These are phyloP conservation scores for Aspergillus puulaauensis DNA, from an alignment of 2,329 filamentous ascomycete genomes.

Conservation along the genomic window DNA sequence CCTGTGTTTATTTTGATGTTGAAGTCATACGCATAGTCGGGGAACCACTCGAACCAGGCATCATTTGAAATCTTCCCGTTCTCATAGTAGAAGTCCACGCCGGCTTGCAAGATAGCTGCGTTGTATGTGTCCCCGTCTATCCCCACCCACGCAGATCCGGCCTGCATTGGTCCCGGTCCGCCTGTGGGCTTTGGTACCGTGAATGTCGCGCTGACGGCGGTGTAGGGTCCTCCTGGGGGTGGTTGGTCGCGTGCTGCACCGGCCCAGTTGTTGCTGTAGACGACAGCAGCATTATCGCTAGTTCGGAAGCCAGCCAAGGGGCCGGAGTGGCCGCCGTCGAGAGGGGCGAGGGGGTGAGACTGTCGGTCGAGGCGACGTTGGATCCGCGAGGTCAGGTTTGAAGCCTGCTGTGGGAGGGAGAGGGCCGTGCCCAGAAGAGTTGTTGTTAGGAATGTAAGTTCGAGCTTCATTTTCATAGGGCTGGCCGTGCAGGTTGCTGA, in stretches of 20 bases:
- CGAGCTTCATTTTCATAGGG: conserved; percentile 30
- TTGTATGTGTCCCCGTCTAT: conserved; percentile 61
- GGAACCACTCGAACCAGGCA: conserved; percentile 64
- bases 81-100: conserved; percentile 56
- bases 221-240: conserved; percentile 49
- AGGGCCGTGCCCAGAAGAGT: conserved; percentile 26
- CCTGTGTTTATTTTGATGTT: conserved; percentile 46
- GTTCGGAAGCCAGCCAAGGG: conserved; percentile 10
- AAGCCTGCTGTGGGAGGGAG: conserved; percentile 22
- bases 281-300: conserved; percentile 35
- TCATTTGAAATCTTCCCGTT: conserved; percentile 46
- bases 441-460: conserved; percentile 20
- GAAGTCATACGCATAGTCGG: conserved; percentile 57
- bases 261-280: conserved; percentile 60
- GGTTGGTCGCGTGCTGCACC: conserved; percentile 54
- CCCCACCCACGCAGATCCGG: conserved; percentile 59
- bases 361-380: conserved; percentile 28
- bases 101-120: conserved; percentile 57
- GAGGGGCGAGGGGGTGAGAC: conserved; percentile 23
- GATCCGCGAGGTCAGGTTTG: conserved; percentile 28
- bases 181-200: conserved; percentile 52
- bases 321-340: conserved; percentile 6
- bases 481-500: background rate
- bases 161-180: conserved; percentile 41
- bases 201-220: conserved; percentile 45